Evolutionary conservation across 805 yeast genomes (phyloP), one percentile per base, ranked within the genome.

Genomic region (Metschnikowia kunwiensis): DNA sequence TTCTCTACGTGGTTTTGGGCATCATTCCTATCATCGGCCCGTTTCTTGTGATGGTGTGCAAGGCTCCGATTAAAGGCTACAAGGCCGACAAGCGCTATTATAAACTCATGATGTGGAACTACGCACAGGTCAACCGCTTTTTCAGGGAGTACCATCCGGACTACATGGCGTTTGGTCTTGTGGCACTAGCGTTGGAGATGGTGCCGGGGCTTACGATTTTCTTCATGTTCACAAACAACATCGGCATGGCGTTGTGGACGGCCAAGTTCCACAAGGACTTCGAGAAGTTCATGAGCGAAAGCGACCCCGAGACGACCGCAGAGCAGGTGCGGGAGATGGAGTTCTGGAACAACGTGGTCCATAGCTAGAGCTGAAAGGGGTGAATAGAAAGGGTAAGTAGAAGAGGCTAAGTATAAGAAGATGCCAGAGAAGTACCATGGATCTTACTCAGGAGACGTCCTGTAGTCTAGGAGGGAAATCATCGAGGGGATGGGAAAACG

Each of bases 211-310:
- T 77, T 2, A 72, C 76, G 21, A 60, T 77, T 9, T 58, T 78
- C 23, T 78, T 81, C 41, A 64, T 71, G 46, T 74, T 76, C 43
- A 76, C 86, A 7, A 77, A 78, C 54, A 70, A 71, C 2, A 61
- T 75, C 3, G 86, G 83, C 5, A 80, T 80, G 8, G 85, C 86
- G 0, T 54, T 77, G 30, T 81, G 86, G 86, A 78, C 77, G 4
- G 70, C 65, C 15, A 51, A 55, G n/a, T 56, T 57, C 16, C 63
- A 61, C 30, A 41, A 48, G 12, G 35, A 30, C 21, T 36, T 36
- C 28, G 40, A 36, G 20, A 24, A 12, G 5, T 36, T 26, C 12
- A 32, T 32, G 32, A 11, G 24, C 18, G 32, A 27, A 3, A 27
- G 30, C 8, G 7, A 11, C 15, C n/a, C n/a, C n/a, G 36, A 18